A percentile compares a stretch with the other conserved stretches of the same genome.
phyloP scores from a whole-genome alignment of 2,329 filamentous ascomycete species.

The Aspergillus terreus region DNA sequence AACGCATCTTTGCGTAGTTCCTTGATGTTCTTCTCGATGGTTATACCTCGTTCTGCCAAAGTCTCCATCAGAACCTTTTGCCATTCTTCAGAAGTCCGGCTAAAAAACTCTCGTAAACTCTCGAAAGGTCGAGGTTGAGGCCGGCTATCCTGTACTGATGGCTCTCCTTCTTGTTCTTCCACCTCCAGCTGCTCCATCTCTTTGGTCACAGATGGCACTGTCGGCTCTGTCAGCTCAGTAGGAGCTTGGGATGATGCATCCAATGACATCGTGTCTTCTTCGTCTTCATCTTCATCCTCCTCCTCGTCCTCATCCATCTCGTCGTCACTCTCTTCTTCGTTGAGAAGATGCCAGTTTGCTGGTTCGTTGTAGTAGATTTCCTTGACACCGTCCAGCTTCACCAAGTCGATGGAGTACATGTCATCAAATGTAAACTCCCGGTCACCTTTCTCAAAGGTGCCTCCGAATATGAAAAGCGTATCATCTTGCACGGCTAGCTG shows the following conservation, averaged over 20 bases:
- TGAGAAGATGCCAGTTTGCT: conserved; percentile 73
- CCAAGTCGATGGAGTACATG: conserved; percentile 88
- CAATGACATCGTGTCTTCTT: conserved; percentile 46
- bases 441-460: conserved; percentile 92
- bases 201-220: conserved; percentile 33
- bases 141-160: conserved; percentile 65
- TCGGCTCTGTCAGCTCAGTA: conserved; percentile 35
- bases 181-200: conserved; percentile 37
- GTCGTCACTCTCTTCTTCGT: conserved; percentile 59
- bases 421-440: conserved; percentile 95
- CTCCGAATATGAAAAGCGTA: conserved; percentile 88
- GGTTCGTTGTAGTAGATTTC: conserved; percentile 84
- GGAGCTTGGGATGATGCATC: conserved; percentile 34
- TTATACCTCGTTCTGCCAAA: conserved; percentile 62
- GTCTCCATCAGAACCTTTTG: conserved; percentile 79
- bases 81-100: conserved; percentile 82
- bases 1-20: conserved; percentile 91
- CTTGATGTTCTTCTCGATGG: conserved; percentile 65
- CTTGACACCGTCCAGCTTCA: conserved; percentile 89
- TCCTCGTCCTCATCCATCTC: conserved; percentile 37
- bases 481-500: conserved; percentile 89
- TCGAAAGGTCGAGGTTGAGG: conserved; percentile 83
- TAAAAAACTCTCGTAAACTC: conserved; percentile 85
- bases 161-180: conserved; percentile 35
- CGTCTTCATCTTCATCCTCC: conserved; percentile 42